A percentile compares a stretch with the other conserved stretches of the same genome.
These are phyloP conservation scores for Phaseolus lunatus DNA, from an alignment of 306 rosid genomes.

Conservation along the genomic window DNA sequence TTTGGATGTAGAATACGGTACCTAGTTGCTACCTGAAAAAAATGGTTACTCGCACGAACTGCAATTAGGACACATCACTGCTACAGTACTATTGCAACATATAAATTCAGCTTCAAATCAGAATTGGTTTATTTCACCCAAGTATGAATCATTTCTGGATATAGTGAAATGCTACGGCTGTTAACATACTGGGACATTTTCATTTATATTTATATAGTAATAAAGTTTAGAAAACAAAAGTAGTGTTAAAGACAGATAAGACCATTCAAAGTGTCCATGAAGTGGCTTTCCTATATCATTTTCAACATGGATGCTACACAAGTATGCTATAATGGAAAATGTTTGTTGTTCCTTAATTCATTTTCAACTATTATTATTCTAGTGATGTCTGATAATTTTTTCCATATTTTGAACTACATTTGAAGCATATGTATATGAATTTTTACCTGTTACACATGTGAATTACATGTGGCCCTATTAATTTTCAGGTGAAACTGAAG, in stretches of 20 bases:
- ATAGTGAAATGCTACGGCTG: background rate
- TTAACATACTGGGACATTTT: background rate
- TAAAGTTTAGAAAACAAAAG: too few relatives aligned
- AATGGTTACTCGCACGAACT: background rate
- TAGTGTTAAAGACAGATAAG: background rate
- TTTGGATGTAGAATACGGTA: background rate
- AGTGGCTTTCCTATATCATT: background rate
- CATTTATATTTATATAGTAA: background rate
- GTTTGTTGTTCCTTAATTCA: background rate
- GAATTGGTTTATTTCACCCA: background rate
- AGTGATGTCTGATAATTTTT: background rate
- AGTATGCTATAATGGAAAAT: background rate
- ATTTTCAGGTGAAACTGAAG: slow-evolving; percentile 57
- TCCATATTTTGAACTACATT: background rate
- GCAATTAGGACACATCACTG: background rate
- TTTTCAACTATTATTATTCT: background rate
- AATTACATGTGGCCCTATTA: background rate
- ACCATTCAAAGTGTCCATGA: background rate
- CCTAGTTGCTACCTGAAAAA: background rate
- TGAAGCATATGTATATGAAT: background rate
- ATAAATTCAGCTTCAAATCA: background rate
- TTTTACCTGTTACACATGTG: background rate
- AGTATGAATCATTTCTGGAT: background rate
- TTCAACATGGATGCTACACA: background rate
- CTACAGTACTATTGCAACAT: background rate